Evolutionary conservation across 306 rosid genomes (phyloP), one percentile per base, ranked within the genome.

Genomic region (Lupinus albus): DNA sequence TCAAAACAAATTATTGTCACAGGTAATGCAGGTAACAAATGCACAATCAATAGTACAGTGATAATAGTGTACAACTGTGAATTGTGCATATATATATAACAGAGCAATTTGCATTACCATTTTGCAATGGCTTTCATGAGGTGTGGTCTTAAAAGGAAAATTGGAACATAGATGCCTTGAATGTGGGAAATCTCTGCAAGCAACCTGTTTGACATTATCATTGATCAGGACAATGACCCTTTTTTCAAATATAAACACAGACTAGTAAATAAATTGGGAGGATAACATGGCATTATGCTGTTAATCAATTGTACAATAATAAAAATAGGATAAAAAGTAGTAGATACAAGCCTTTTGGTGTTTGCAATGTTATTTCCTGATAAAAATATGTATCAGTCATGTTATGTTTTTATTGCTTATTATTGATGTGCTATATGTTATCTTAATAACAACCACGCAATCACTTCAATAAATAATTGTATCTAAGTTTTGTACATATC

Each of bases 131-230:
- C 73, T 82, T 48, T 68, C 76, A 46, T 86, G 89, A 56, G 83
- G 17, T 1, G 83, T 82, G 44, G 80, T 49, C 2, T 41, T 72
- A 53, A 89, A 87, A 0, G 96, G 94, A 61, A 81, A 84, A 36
- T 72, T 76, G 45, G 82, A 3, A 68, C 91, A 89, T 2, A 80
- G 69, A 79, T 89, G 91, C 56, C 96, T 85, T 21, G 96, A 44
- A 45, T 89, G 94, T 25, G 96, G 91, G 64, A 68, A 87, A 64
- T 3, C 80, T 66, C 77, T 89, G 89, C 56, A 84, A 11, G 96
- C 91, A 28, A 89, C 85, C 96, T 84, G 18, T 46, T 44, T 53
- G 48, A 10, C 20, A 82, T 14, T 56, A 47, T 28, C 63, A 17
- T n/a, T 54, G 64, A 25, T 42, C 35, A 63, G 51, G 54, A 54